Evolutionary conservation across 1,284 basidiomycete species (phyloP).

Genomic region (Gomphus bonarii): DNA sequence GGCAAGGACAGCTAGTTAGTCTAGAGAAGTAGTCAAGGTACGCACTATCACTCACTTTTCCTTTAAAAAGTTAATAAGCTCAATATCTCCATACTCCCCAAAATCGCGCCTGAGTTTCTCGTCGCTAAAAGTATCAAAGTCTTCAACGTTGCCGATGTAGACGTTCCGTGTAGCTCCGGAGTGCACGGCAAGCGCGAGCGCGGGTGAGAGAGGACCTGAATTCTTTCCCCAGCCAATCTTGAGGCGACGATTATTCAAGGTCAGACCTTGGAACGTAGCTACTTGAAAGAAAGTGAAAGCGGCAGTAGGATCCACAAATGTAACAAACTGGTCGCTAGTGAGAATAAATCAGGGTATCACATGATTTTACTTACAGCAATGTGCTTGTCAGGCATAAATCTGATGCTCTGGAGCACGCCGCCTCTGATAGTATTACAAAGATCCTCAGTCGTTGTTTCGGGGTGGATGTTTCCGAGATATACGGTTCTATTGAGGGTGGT

Average conservation of each 20-base stretch:
- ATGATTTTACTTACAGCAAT: constrained; percentile 52
- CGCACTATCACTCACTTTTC: constrained; percentile 59
- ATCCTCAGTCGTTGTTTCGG: constrained; percentile 86
- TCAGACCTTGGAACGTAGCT: constrained; percentile 78
- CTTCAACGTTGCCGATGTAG: constrained; percentile 87
- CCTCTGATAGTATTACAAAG: constrained; percentile 90
- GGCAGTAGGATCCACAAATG: constrained; percentile 81
- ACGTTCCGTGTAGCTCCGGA: constrained; percentile 89
- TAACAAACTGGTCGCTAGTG: constrained; percentile 57
- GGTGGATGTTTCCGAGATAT: constrained; percentile 89
- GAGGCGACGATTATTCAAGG: constrained; percentile 80
- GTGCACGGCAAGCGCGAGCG: constrained; percentile 78
- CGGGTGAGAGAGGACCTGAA: constrained; percentile 73
- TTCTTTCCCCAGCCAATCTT: constrained; percentile 96
- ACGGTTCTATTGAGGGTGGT: constrained; percentile 73
- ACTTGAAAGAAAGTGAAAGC: constrained; percentile 89
- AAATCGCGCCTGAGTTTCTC: constrained; percentile 84
- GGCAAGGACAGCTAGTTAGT: background rate
- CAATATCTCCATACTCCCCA: constrained; percentile 88
- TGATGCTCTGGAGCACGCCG: constrained; percentile 81
- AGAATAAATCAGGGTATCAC: constrained; percentile 6
- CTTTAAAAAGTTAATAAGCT: constrained; percentile 89
- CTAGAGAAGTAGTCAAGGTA: background rate
- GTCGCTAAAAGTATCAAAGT: constrained; percentile 81
- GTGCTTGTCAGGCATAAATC: constrained; percentile 91